Base-by-base conservation (phyloP, 1,284 basidiomycete species). In the Boletus smithii region DNA sequence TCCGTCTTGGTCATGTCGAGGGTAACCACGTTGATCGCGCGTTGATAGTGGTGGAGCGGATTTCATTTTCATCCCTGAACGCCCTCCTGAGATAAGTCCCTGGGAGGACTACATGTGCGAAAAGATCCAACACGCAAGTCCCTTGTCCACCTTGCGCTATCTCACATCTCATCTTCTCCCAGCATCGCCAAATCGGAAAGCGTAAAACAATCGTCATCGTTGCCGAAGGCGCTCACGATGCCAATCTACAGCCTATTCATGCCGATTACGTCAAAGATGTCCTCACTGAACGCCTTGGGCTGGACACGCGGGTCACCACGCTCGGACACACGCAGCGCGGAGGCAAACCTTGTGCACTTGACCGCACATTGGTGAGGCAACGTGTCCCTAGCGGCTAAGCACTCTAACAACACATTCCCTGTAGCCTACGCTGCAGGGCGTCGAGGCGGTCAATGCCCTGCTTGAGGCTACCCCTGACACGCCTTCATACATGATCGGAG, bases 131-230 rank as follows among this genome's bases (percentile, higher is more conserved):
- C 77, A 77, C 24, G 91, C 91, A 61, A 58, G 81, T 60, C 16
- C 30, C 22, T 16, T 14, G 24, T 35, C 41, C 39, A 13, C 18
- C 7, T 45, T 20, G 13, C 10, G 7, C 17, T 18, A 26, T 45
- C 14, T 39, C 31, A 48, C 13, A 4, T 26, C 37, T 49, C 22
- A 55, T 24, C 4, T 5, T 32, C 22, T 43, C 10, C 26, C 58
- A 95, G 89, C 95, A 98, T 69, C 88, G 95, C 53, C 76, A 82
- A 53, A 73, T 90, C 27, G 95, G 97, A 33, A 99, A 99, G 73
- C 85, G 95, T 61, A 98, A 97, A 74, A 97, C 93, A 1, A 97
- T 99, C 57, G 93, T 99, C 52, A 97, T 99, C 55, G 86, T 99
- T 31, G 95, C 97, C 3, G 95, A 99, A 65, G 97, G 95, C 22